Base-by-base conservation (phyloP, 106 monocot genomes). In the Acorus gramineus region DNA sequence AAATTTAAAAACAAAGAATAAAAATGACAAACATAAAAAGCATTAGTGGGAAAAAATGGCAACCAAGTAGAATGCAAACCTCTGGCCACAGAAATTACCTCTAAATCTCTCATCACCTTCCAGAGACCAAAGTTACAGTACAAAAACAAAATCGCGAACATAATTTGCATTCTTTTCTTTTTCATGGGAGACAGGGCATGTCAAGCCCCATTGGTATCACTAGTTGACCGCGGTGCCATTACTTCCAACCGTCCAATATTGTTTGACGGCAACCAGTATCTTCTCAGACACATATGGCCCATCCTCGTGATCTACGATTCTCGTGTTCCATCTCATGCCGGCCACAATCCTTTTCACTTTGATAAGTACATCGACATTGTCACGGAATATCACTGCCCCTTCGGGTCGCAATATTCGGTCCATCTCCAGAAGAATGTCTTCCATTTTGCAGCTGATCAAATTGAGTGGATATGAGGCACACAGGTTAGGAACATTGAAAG, bases 351-450 rank as follows among this genome's bases (percentile, higher is more conserved):
- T 81, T 28, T 73, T 73, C 2, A 77, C 81, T 66, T 69, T 82
- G 4, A 74, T 50, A 42, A 82, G 59, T 50, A 82, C 49, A 12
- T 82, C 70, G 11, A 78, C 65, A 5, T 74, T 53, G 59, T 82
- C 82, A 2, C 77, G 77, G 50, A 82, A 47, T 57, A 82, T 78
- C 46, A 82, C 58, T 2, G 73, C 66, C 46, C 82, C 82, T 74
- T 82, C 82, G 0, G 82, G 82, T n/a, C 77, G 73, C 62, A 82
- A 54, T 2, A 82, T 78, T 5, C 77, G 65, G 58, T 82, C 82
- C 82, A 82, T 78, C 61, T 82, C 82, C 14, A 82, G 45, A 44
- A 82, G 73, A 63, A 82, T 78, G 49, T 82, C 82, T 53, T 82
- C 82, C 78, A 82, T 74, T 45, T 74, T 74, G 70, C 82, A 82